phyloP scores from a whole-genome alignment of 106 monocot genomes.

The Triglochin maritima region DNA sequence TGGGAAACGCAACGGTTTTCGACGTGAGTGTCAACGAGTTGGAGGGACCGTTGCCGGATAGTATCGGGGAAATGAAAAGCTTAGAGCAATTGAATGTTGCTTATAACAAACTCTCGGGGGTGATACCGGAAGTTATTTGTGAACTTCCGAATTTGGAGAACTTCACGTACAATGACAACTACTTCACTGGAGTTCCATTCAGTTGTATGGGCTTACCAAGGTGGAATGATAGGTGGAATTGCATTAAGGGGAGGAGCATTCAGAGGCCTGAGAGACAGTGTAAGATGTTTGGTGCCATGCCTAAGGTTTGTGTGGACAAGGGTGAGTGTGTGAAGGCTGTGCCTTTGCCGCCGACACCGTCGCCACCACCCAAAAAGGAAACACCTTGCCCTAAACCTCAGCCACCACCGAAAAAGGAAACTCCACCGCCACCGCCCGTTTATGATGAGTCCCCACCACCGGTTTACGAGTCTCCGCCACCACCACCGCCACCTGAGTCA shows the following conservation, averaged over 20 bases:
- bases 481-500: too few species aligned
- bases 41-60: constrained; percentile 42
- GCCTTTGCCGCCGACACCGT: too few species aligned
- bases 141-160: constrained; percentile 48
- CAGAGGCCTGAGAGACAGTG: too few species aligned
- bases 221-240: constrained; percentile 11
- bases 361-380: too few species aligned
- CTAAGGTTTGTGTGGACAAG: too few species aligned
- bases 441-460: too few species aligned
- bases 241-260: neutral
- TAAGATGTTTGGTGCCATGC: too few species aligned
- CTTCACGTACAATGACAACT: constrained; percentile 67
- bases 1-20: constrained; percentile 41
- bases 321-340: too few species aligned
- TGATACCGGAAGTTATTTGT: constrained; percentile 45
- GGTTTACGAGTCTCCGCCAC: too few species aligned
- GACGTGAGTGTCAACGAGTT: constrained; percentile 56
- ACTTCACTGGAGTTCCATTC: constrained; percentile 45
- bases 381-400: too few species aligned
- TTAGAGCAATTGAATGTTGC: constrained; percentile 41
- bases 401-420: too few species aligned
- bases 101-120: constrained; percentile 36
- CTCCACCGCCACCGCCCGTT: too few species aligned
- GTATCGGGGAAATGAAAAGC: constrained; percentile 31
- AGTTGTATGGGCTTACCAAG: constrained; percentile 26